Conservation (phyloP, 768 basidiomycete genomes). For the Hericium erinaceus region DNA sequence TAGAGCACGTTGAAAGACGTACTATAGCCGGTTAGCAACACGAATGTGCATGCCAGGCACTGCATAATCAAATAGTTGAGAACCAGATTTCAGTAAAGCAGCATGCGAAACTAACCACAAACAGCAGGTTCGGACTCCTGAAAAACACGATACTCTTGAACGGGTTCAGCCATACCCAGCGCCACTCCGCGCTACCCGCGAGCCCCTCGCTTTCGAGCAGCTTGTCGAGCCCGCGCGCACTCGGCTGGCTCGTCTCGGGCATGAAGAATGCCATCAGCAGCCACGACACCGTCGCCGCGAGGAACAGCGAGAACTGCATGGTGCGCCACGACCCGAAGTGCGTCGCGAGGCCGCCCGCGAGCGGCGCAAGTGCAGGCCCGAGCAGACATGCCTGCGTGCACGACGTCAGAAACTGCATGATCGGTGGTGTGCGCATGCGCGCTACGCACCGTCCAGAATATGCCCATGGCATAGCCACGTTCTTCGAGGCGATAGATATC, state of each 20-base stretch:
- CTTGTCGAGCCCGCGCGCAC: slow-evolving; percentile 45
- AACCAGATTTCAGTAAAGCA: neutral
- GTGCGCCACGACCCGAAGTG: slow-evolving; percentile 60
- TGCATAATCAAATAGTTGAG: slow-evolving; percentile 20
- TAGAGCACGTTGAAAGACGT: slow-evolving; percentile 18
- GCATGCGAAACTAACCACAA: slow-evolving; percentile 32
- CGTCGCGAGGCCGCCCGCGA: slow-evolving; percentile 45
- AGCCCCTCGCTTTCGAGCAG: slow-evolving; percentile 3
- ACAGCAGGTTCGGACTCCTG: slow-evolving; percentile 49
- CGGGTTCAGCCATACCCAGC: slow-evolving; percentile 49
- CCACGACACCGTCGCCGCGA: slow-evolving; percentile 31
- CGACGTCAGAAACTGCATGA: no score
- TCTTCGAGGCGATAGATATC: slow-evolving; percentile 63
- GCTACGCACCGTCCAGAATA: slow-evolving; percentile 32
- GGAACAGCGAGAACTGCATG: slow-evolving; percentile 40
- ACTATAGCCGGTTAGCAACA: slow-evolving; percentile 22
- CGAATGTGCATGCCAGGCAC: slow-evolving; percentile 32
- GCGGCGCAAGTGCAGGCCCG: slow-evolving; percentile 54
- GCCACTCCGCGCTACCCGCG: neutral
- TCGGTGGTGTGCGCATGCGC: no score
- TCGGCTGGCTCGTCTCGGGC: slow-evolving; percentile 65
- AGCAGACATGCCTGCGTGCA: slow-evolving; percentile 37
- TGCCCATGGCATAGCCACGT: slow-evolving; percentile 48
- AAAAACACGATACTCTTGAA: slow-evolving; percentile 41
- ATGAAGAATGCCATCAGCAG: slow-evolving; percentile 34